Percentiles rank a stretch among this genome's conserved stretches.
Evolutionary conservation across 768 basidiomycete species (phyloP).

Genomic region (Gymnopilus junonius): DNA sequence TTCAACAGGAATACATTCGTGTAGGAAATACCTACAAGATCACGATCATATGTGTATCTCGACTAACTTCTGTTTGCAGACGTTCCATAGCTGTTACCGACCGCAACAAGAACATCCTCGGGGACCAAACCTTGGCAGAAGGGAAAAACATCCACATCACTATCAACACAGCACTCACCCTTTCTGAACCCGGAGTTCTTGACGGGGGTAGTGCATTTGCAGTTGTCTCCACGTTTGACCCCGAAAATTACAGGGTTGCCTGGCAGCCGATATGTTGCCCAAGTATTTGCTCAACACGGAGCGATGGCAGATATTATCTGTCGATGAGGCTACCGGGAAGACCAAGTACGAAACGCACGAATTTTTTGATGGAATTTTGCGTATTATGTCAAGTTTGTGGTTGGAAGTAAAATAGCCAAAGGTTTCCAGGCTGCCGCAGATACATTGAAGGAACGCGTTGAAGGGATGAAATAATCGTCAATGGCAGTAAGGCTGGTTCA

Average conservation of each 20-base stretch:
- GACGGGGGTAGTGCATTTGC: constrained; percentile 45
- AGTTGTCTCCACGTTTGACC: constrained; percentile 54
- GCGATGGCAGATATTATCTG: constrained; percentile 67
- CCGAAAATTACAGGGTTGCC: constrained; percentile 55
- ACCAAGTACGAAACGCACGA: constrained; percentile 70
- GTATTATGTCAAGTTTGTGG: constrained; percentile 51
- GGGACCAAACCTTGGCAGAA: constrained; percentile 51
- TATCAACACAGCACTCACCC: constrained; percentile 65
- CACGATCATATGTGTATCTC: not conserved
- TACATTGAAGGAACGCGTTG: constrained; percentile 56
- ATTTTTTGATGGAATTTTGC: constrained; percentile 62
- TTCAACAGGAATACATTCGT: constrained; percentile 68
- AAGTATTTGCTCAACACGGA: constrained; percentile 52
- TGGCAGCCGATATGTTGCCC: constrained; percentile 53
- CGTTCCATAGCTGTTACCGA: constrained; percentile 52
- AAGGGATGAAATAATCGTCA: constrained; percentile 24
- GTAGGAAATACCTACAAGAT: constrained; percentile 38
- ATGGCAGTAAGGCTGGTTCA: not conserved
- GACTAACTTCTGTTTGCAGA: constrained; percentile 30
- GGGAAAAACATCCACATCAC: constrained; percentile 55
- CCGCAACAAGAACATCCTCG: constrained; percentile 41
- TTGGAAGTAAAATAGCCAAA: constrained; percentile 43
- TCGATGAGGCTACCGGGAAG: constrained; percentile 49
- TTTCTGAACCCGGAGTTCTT: constrained; percentile 45
- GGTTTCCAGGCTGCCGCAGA: constrained; percentile 61